These are phyloP conservation scores for Agaricus blazei DNA, from an alignment of 768 basidiomycete genomes.

Conservation along the genomic window DNA sequence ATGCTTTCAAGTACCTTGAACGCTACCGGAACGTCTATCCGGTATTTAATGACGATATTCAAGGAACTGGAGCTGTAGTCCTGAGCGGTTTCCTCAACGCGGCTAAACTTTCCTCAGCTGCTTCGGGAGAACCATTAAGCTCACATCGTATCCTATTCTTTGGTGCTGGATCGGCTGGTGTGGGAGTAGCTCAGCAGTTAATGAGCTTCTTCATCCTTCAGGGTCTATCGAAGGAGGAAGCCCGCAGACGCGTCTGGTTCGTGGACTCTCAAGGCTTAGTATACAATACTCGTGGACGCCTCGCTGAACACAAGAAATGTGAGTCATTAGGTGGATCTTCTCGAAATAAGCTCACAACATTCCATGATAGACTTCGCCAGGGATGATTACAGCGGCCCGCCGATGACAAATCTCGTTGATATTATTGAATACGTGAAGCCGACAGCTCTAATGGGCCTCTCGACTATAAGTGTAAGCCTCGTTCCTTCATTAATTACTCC, in stretches of 20 bases:
- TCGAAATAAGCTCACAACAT: not conserved
- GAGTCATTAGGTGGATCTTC: constrained; percentile 15
- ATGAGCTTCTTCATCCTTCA: constrained; percentile 85
- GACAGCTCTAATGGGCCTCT: constrained; percentile 85
- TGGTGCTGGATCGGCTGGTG: constrained; percentile 88
- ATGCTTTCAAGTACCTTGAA: constrained; percentile 83
- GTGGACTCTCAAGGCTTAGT: constrained; percentile 87
- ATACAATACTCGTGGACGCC: constrained; percentile 62
- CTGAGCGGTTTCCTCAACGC: constrained; percentile 89
- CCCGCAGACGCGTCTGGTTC: constrained; percentile 71
- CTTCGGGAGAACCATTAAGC: constrained; percentile 60
- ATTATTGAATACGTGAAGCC: constrained; percentile 81
- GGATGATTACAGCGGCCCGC: constrained; percentile 70
- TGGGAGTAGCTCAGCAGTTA: constrained; percentile 87
- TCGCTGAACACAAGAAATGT: constrained; percentile 86
- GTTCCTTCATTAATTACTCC: not conserved
- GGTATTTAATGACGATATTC: constrained; percentile 89
- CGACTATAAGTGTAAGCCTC: constrained; percentile 61
- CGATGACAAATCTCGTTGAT: constrained; percentile 68
- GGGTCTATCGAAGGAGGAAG: constrained; percentile 73
- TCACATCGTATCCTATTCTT: constrained; percentile 89
- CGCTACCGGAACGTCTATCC: constrained; percentile 72
- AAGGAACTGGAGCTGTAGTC: constrained; percentile 88
- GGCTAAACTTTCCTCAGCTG: constrained; percentile 66
- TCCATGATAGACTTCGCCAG: constrained; percentile 67